Evolutionary conservation across 148 eudicot species (phyloP).

Genomic region (Pouteria glomerata): DNA sequence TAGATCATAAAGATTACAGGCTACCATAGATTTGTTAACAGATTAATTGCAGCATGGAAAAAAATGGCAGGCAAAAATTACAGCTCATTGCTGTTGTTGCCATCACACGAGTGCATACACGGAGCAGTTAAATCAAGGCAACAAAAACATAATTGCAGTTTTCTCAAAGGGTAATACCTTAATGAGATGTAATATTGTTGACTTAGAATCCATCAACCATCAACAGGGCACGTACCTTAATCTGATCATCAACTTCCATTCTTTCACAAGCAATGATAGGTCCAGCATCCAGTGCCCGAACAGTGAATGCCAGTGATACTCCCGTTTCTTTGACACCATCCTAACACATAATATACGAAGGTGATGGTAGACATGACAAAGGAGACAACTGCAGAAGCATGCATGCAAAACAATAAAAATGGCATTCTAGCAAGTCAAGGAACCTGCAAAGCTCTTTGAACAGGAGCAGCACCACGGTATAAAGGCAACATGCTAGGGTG

Average conservation of each 20-base stretch:
- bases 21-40: not conserved
- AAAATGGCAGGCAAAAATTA: not conserved
- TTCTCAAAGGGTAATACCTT: no score
- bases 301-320: conserved; percentile 87
- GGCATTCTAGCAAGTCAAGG: conserved; percentile 10
- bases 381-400: not conserved
- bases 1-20: not conserved
- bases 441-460: conserved; percentile 99
- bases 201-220: not conserved
- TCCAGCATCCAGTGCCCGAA: conserved; percentile 89
- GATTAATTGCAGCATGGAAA: not conserved
- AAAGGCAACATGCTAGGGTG: conserved; percentile 96
- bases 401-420: conserved; percentile 9
- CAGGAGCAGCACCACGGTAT: conserved; percentile 99
- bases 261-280: conserved; percentile 74
- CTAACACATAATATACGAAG: conserved; percentile 29
- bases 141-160: no score
- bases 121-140: no score
- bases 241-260: conserved; percentile 56
- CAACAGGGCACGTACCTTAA: conserved; percentile 46
- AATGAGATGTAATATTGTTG: not conserved
- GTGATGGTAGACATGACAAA: conserved; percentile 3
- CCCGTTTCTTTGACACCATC: conserved; percentile 96
- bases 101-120: not conserved
- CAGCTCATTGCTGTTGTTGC: no score